A percentile compares a stretch with the other conserved stretches of the same genome.
Evolutionary conservation across 495 filamentous ascomycete species (phyloP).

Genomic region (Trichocladium antarcticum): DNA sequence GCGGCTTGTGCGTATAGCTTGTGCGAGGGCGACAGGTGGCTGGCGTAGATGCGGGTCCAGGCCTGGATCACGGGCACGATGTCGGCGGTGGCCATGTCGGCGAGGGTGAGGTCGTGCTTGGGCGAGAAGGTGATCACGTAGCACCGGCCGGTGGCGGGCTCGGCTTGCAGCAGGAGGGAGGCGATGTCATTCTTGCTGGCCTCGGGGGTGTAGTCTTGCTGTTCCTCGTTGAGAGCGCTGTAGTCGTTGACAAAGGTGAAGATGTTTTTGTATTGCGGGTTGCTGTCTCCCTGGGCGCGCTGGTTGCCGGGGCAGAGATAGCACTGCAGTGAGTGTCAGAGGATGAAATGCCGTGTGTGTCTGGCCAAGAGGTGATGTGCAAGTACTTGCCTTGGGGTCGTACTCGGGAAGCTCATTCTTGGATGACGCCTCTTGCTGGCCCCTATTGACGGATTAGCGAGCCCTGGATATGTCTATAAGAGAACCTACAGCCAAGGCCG

Average conservation of each 20-base stretch:
- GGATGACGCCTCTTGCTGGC: conserved; percentile 75
- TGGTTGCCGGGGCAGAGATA: conserved; percentile 95
- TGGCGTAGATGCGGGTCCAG: conserved; percentile 80
- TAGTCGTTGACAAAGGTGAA: conserved; percentile 98
- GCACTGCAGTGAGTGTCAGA: conserved; percentile 41
- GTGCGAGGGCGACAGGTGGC: conserved; percentile 62
- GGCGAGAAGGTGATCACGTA: conserved; percentile 93
- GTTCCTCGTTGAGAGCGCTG: conserved; percentile 89
- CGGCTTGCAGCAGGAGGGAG: conserved; percentile 69
- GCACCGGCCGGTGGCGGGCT: conserved; percentile 88
- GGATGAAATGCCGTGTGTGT: not conserved
- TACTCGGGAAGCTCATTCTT: conserved; percentile 67
- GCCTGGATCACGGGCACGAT: conserved; percentile 69
- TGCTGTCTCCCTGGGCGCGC: conserved; percentile 79
- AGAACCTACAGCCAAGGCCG: conserved; percentile 87
- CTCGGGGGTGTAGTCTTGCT: conserved; percentile 43
- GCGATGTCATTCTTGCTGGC: conserved; percentile 44
- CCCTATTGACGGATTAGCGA: conserved; percentile 40
- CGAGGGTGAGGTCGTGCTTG: conserved; percentile 81
- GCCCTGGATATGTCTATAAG: no score
- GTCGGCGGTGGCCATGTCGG: conserved; percentile 59
- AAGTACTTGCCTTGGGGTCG: conserved; percentile 52
- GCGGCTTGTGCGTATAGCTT: conserved; percentile 44
- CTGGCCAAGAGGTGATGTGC: no score
- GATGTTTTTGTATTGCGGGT: conserved; percentile 75